Conservation (phyloP, 768 basidiomycete genomes). For the Macrocybe gigantea region DNA sequence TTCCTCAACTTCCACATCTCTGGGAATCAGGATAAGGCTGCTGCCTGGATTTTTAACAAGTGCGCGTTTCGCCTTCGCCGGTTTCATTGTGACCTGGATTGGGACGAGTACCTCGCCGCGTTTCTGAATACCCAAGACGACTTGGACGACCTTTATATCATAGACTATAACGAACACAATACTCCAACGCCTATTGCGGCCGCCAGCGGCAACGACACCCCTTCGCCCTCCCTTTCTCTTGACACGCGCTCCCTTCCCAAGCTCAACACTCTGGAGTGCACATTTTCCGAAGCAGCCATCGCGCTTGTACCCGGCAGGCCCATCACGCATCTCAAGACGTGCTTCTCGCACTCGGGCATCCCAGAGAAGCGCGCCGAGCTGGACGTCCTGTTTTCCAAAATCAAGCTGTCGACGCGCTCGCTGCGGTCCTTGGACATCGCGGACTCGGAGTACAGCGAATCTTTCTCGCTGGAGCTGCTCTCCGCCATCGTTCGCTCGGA, state of each 20-base stretch:
- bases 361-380: conserved; percentile 50
- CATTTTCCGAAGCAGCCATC: conserved; percentile 58
- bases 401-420: conserved; percentile 36
- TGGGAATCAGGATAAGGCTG: conserved; percentile 25
- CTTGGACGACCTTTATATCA: conserved; percentile 44
- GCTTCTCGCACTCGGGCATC: conserved; percentile 49
- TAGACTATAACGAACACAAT: conserved; percentile 32
- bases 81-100: conserved; percentile 63
- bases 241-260: conserved; percentile 34
- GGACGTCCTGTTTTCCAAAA: conserved; percentile 36
- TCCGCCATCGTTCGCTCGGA: conserved; percentile 29
- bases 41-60: conserved; percentile 33
- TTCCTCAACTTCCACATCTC: conserved; percentile 47
- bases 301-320: conserved; percentile 53
- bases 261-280: conserved; percentile 56
- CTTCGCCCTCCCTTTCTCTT: conserved; percentile 14
- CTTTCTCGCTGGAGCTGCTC: conserved; percentile 51
- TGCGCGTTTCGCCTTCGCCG: conserved; percentile 49
- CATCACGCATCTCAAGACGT: conserved; percentile 59
- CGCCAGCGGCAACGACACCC: conserved; percentile 8
- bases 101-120: conserved; percentile 49
- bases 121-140: conserved; percentile 45
- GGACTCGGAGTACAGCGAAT: conserved; percentile 51
- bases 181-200: conserved; percentile 7
- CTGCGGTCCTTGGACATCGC: conserved; percentile 55